A percentile compares a stretch with the other conserved stretches of the same genome.
Conservation (phyloP, 345 rosid species). For the Linum tenue region DNA sequence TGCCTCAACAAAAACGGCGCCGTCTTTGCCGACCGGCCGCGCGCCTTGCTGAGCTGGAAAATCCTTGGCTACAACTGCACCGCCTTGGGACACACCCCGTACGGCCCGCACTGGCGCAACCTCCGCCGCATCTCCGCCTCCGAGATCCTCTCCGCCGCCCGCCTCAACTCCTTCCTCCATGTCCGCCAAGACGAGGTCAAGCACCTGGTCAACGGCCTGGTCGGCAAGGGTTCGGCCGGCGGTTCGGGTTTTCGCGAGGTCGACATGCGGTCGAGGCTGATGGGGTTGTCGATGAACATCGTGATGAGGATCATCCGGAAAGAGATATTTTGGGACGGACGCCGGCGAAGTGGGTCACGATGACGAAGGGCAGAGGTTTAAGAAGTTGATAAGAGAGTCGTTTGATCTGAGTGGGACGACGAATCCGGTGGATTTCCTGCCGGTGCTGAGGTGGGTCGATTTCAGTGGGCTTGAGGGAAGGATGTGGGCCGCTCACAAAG, state of each 20-base stretch:
- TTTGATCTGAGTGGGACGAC: conserved; percentile 10
- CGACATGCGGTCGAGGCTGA: conserved; percentile 2
- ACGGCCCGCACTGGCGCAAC: conserved; percentile 23
- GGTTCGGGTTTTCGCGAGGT: not conserved
- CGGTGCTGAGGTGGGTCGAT: conserved; percentile 2
- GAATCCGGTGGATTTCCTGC: conserved; percentile 9
- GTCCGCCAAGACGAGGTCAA: conserved; percentile 7
- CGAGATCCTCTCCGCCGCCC: conserved; percentile 15
- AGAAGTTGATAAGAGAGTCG: not conserved
- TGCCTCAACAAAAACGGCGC: conserved; percentile 15
- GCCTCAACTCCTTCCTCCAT: not conserved
- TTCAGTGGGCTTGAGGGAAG: conserved; percentile 21
- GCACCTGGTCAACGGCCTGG: not conserved
- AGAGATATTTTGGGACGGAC: conserved; percentile 2
- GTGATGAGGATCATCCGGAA: conserved; percentile 16
- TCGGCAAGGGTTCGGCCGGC: not conserved
- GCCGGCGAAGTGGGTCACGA: not conserved
- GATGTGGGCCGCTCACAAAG: conserved; percentile 1
- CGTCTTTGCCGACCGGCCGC: conserved; percentile 18
- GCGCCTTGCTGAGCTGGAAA: not conserved
- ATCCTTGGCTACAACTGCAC: conserved; percentile 13
- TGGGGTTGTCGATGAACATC: conserved; percentile 11
- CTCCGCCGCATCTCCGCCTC: conserved; percentile 15
- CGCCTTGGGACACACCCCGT: conserved; percentile 7
- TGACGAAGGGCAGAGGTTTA: conserved; percentile 9